Evolutionary conservation across 2,329 filamentous ascomycete species (phyloP).

Genomic region (Diaporthe australafricana): DNA sequence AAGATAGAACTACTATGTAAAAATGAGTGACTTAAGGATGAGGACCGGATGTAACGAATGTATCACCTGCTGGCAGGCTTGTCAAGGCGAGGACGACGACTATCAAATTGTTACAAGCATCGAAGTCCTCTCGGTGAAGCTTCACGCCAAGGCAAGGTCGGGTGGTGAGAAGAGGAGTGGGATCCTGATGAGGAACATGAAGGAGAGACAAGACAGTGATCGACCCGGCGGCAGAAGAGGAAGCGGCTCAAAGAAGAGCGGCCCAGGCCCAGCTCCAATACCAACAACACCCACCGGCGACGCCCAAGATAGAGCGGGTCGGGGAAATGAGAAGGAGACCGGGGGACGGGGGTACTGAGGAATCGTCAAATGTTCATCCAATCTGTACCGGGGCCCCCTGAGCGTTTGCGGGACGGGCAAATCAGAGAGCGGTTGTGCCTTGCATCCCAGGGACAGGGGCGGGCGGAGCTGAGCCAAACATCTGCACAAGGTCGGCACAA

Average conservation of each 20-base stretch:
- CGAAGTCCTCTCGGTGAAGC: conserved; percentile 36
- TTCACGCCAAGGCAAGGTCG: conserved; percentile 36
- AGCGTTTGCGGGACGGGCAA: conserved; percentile 27
- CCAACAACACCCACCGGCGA: conserved; percentile 26
- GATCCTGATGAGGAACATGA: conserved; percentile 35
- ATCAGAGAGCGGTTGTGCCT: conserved; percentile 36
- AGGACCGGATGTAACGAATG: conserved; percentile 61
- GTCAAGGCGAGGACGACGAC: conserved; percentile 37
- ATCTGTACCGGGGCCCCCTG: conserved; percentile 35
- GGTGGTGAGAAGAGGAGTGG: conserved; percentile 36
- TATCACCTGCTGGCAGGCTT: conserved; percentile 68
- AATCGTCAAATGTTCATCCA: conserved; percentile 35
- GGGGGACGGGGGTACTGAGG: conserved; percentile 32
- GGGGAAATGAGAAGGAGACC: conserved; percentile 38
- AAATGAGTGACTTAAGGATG: conserved; percentile 49
- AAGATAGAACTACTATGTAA: conserved; percentile 32
- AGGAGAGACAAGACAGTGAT: conserved; percentile 35
- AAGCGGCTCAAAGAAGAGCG: conserved; percentile 34
- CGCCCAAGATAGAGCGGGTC: conserved; percentile 30
- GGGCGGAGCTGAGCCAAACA: conserved; percentile 35
- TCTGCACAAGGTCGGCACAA: conserved; percentile 28
- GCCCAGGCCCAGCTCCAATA: conserved; percentile 21
- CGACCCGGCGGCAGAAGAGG: conserved; percentile 33
- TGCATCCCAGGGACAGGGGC: conserved; percentile 32
- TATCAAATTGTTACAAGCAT: conserved; percentile 31